Evolutionary conservation across 2,329 filamentous ascomycete genomes (phyloP).

Genomic region (Exophiala oligosperma): DNA sequence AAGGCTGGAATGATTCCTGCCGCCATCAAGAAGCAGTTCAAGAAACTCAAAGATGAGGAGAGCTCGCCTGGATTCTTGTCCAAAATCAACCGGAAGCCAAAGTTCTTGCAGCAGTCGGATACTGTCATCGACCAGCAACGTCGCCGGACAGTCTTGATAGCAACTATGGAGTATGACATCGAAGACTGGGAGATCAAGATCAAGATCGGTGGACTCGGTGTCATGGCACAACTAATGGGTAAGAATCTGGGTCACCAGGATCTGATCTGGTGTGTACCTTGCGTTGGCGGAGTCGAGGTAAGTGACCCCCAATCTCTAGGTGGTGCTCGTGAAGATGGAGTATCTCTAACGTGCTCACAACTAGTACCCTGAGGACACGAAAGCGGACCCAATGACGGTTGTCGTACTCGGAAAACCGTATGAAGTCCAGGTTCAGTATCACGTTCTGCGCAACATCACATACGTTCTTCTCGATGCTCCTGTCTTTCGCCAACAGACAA

Average conservation of each 20-base stretch:
- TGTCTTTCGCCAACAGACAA: conserved; percentile 64
- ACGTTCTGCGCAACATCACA: conserved; percentile 64
- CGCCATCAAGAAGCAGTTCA: conserved; percentile 38
- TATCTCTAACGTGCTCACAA: too few species aligned
- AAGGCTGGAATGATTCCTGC: conserved; percentile 45
- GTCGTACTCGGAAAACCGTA: conserved; percentile 62
- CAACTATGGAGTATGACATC: conserved; percentile 72
- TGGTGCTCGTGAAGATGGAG: too few species aligned
- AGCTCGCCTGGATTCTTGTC: conserved; percentile 11
- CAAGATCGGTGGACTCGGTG: conserved; percentile 69
- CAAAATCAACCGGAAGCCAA: conserved; percentile 19
- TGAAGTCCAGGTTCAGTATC: conserved; percentile 64
- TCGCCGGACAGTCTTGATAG: conserved; percentile 62
- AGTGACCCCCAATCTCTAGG: neutral
- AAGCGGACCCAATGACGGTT: conserved; percentile 62
- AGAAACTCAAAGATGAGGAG: conserved; percentile 27
- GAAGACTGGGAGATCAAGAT: conserved; percentile 70
- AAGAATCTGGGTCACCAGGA: conserved; percentile 65
- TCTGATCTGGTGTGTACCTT: conserved; percentile 65
- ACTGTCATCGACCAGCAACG: conserved; percentile 50
- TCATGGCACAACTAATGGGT: conserved; percentile 70
- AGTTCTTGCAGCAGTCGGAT: conserved; percentile 50
- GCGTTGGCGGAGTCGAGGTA: conserved; percentile 60
- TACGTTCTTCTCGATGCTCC: conserved; percentile 68
- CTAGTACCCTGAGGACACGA: conserved; percentile 58